Evolutionary conservation across 129 eudicot genomes (phyloP).

Genomic region (Artemisia tridentata): DNA sequence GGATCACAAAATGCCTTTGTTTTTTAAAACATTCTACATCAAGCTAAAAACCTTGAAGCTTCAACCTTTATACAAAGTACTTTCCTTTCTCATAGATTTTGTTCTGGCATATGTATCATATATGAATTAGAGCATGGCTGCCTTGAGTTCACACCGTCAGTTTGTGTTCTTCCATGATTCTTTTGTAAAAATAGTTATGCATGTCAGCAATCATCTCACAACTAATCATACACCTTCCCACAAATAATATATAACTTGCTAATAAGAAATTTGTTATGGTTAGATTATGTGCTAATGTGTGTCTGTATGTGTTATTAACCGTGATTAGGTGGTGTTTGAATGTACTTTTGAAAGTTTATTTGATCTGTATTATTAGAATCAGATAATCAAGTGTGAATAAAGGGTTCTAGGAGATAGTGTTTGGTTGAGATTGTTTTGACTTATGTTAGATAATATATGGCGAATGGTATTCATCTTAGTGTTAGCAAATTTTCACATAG

Average conservation of each 20-base stretch:
- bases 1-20: neutral
- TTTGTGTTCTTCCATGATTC: neutral
- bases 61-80: neutral
- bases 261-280: neutral
- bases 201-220: neutral
- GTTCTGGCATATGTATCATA: neutral
- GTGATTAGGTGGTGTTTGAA: conserved; percentile 6
- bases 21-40: neutral
- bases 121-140: no score
- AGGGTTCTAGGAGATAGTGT: neutral
- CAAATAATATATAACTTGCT: neutral
- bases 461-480: no score
- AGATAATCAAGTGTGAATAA: neutral
- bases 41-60: neutral
- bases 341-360: neutral
- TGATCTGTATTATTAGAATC: neutral
- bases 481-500: no score
- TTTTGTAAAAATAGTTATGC: conserved; percentile 3
- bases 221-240: neutral
- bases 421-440: no score
- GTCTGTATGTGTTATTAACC: neutral
- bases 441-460: no score
- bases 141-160: no score
- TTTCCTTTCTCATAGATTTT: conserved; percentile 8
- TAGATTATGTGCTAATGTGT: neutral